Percentiles rank a stretch among this genome's conserved stretches.
Evolutionary conservation across 305 asterid genomes (phyloP).

Genomic region (Caryopteris hybrid): DNA sequence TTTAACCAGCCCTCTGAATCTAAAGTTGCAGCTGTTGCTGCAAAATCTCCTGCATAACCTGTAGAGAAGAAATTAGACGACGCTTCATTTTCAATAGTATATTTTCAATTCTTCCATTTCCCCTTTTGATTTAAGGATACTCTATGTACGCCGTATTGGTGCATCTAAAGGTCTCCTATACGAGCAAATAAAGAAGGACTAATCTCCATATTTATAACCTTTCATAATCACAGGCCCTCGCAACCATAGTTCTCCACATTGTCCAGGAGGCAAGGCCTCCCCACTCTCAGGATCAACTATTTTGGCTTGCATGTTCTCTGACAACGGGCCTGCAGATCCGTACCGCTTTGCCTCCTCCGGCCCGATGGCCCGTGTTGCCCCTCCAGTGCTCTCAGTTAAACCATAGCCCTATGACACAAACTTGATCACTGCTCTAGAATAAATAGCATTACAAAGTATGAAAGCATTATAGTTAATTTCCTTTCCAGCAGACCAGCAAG

Average conservation of each 20-base stretch:
- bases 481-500: neutral
- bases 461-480: neutral
- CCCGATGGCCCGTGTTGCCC: conserved; percentile 46
- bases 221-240: conserved; percentile 71
- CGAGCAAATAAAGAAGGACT: no score
- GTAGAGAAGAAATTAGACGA: no score
- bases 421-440: neutral
- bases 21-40: conserved; percentile 64
- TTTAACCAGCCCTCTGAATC: conserved; percentile 79
- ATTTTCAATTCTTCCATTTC: no score
- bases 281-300: conserved; percentile 70
- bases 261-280: conserved; percentile 57
- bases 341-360: conserved; percentile 46
- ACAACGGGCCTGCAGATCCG: conserved; percentile 75
- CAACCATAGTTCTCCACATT: conserved; percentile 71
- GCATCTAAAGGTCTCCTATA: no score
- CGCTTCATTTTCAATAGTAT: no score
- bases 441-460: neutral
- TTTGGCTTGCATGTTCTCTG: conserved; percentile 64
- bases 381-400: conserved; percentile 81
- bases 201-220: no score
- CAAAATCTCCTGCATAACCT: conserved; percentile 72
- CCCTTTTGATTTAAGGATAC: no score
- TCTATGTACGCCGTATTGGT: no score
- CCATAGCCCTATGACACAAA: conserved; percentile 68